Percentiles rank a stretch among this genome's conserved stretches.
These are phyloP conservation scores for Fraxinus dipetala DNA, from an alignment of 305 asterid genomes.

Conservation along the genomic window DNA sequence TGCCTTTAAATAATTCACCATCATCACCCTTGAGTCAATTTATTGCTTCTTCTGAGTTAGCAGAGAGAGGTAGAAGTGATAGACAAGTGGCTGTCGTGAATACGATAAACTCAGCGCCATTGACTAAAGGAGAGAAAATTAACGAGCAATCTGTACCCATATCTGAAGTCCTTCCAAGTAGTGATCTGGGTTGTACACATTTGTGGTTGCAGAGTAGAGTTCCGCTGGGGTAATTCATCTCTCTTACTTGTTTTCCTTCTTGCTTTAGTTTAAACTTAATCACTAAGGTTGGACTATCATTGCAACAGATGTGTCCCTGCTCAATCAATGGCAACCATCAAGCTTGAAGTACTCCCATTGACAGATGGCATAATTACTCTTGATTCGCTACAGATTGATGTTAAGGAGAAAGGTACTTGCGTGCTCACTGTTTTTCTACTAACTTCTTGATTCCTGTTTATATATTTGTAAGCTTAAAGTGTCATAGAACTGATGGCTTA, in stretches of 20 bases:
- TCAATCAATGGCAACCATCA: slow-evolving; percentile 82
- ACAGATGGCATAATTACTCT: slow-evolving; percentile 97
- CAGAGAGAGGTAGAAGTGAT: slow-evolving; percentile 39
- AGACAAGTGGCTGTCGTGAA: slow-evolving; percentile 33
- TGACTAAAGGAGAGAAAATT: slow-evolving; percentile 40
- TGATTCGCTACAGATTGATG: slow-evolving; percentile 85
- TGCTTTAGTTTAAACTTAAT: slow-evolving; percentile 21
- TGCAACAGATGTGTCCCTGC: slow-evolving; percentile 79
- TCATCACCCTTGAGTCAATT: slow-evolving; percentile 57
- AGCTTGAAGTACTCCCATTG: slow-evolving; percentile 95
- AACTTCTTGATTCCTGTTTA: slow-evolving; percentile 5
- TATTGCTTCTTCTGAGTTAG: slow-evolving; percentile 40
- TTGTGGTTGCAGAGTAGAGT: slow-evolving; percentile 98
- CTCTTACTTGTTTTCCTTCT: slow-evolving; percentile 6
- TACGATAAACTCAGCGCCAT: slow-evolving; percentile 30
- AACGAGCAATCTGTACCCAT: slow-evolving; percentile 36
- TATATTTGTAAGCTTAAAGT: neutral
- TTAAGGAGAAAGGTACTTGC: slow-evolving; percentile 77
- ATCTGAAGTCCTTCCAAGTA: slow-evolving; percentile 61
- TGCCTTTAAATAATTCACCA: slow-evolving; percentile 68
- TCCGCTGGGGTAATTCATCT: slow-evolving; percentile 74
- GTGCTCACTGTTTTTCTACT: slow-evolving; percentile 19
- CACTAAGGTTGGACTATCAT: slow-evolving; percentile 29
- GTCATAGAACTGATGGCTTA: slow-evolving; percentile 1
- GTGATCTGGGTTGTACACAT: slow-evolving; percentile 86